Percentiles rank a stretch among this genome's conserved stretches.
phyloP scores from a whole-genome alignment of 2,329 filamentous ascomycete genomes.

The Sporothrix phasma region DNA sequence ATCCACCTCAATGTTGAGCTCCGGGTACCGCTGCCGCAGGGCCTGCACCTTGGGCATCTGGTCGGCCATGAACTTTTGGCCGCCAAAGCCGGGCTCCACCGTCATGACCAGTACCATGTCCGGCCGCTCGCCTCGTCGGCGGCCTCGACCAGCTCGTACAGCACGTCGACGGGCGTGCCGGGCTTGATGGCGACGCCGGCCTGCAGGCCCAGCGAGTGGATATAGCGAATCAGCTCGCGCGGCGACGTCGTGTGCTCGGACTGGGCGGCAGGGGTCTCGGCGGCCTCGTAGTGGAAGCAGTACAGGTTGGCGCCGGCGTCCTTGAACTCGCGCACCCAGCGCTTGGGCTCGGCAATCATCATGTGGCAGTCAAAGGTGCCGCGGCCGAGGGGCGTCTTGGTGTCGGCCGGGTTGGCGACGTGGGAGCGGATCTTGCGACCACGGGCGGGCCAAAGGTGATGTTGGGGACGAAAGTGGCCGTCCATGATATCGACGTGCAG shows the following conservation, averaged over 20 bases:
- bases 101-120: constrained; percentile 99
- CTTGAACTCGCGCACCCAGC: constrained; percentile 95
- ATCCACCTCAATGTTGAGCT: constrained; percentile 92
- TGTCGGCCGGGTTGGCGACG: constrained; percentile 53
- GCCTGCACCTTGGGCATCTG: constrained; percentile 89
- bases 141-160: constrained; percentile 81
- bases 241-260: constrained; percentile 55
- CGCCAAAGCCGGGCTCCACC: constrained; percentile 92
- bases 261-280: constrained; percentile 62
- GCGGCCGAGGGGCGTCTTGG: constrained; percentile 52
- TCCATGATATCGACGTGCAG: constrained; percentile 95
- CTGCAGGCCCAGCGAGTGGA: constrained; percentile 78
- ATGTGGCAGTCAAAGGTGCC: constrained; percentile 99
- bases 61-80: constrained; percentile 96
- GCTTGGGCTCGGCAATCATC: constrained; percentile 99
- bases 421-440: constrained; percentile 83
- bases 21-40: constrained; percentile 72
- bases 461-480: constrained; percentile 96
- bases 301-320: constrained; percentile 95
- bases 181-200: constrained; percentile 96
- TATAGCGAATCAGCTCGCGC: constrained; percentile 76
- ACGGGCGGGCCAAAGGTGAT: constrained; percentile 94
- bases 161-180: constrained; percentile 76
- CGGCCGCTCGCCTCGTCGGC: constrained; percentile 62
- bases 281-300: constrained; percentile 98